A percentile compares a stretch with the other conserved stretches of the same genome.
These are phyloP conservation scores for Monosporozyma unispora DNA, from an alignment of 805 yeast genomes.

Conservation along the genomic window DNA sequence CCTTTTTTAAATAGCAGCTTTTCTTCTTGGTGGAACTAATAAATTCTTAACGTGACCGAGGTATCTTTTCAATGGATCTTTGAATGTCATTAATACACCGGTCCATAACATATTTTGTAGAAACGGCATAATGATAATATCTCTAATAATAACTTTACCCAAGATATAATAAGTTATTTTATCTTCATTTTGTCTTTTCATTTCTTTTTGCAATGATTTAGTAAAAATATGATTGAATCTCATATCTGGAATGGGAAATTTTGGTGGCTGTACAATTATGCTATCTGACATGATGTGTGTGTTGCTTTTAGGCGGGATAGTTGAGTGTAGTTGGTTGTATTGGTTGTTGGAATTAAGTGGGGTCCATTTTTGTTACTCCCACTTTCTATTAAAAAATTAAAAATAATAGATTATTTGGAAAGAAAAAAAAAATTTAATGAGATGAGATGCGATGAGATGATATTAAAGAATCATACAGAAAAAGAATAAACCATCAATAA, in stretches of 20 bases:
- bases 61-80: constrained; percentile 30
- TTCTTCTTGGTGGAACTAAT: constrained; percentile 16
- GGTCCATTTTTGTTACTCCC: too few species aligned
- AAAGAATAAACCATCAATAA: background rate
- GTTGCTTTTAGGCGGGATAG: background rate
- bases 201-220: constrained; percentile 29
- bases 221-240: constrained; percentile 58
- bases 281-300: background rate
- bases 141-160: constrained; percentile 39
- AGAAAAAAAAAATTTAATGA: background rate
- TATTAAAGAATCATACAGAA: background rate
- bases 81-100: constrained; percentile 31
- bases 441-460: constrained; percentile 5
- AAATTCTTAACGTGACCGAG: constrained; percentile 21
- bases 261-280: background rate
- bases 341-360: too few species aligned
- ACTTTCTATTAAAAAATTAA: background rate
- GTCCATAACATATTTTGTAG: constrained; percentile 44
- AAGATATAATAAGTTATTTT: constrained; percentile 11
- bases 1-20: background rate
- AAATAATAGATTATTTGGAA: background rate
- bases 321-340: background rate
- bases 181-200: constrained; percentile 13
- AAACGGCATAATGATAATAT: constrained; percentile 45
- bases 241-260: constrained; percentile 44